These are phyloP conservation scores for Capsella bursapastoris DNA, from an alignment of 345 rosid species.

Conservation along the genomic window DNA sequence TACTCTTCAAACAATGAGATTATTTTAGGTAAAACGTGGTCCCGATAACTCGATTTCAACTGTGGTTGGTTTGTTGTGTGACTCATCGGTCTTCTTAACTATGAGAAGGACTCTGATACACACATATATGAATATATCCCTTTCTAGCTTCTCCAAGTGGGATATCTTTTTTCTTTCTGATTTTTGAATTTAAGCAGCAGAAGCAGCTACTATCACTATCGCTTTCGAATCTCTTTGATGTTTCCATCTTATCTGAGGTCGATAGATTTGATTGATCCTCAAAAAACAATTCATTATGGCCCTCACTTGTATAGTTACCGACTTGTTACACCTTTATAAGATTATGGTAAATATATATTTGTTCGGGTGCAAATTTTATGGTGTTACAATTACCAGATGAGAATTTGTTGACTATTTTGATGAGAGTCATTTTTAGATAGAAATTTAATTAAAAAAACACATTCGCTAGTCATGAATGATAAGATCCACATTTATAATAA, in stretches of 20 bases:
- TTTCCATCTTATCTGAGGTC: slow-evolving; percentile 34
- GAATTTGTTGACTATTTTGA: too few relatives aligned
- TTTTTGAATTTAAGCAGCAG: slow-evolving; percentile 25
- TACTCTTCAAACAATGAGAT: slow-evolving; percentile 5
- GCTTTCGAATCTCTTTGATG: slow-evolving; percentile 22
- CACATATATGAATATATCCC: background rate
- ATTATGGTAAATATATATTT: background rate
- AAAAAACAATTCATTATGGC: background rate
- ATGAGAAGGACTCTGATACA: slow-evolving; percentile 20
- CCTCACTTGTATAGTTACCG: background rate
- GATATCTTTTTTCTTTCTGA: background rate
- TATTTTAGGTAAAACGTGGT: slow-evolving; percentile 13
- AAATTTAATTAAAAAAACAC: too few relatives aligned
- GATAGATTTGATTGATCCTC: slow-evolving; percentile 31
- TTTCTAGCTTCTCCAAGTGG: slow-evolving; percentile 25
- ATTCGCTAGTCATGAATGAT: too few relatives aligned
- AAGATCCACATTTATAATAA: too few relatives aligned
- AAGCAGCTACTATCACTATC: slow-evolving; percentile 25
- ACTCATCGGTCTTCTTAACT: slow-evolving; percentile 28
- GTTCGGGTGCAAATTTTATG: too few relatives aligned
- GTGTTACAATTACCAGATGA: too few relatives aligned
- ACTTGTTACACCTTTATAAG: background rate
- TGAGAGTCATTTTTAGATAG: too few relatives aligned
- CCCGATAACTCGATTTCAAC: slow-evolving; percentile 25
- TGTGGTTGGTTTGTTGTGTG: slow-evolving; percentile 30